Base-by-base conservation (phyloP, 768 basidiomycete species). In the Candolleomyces aberdarensis region DNA sequence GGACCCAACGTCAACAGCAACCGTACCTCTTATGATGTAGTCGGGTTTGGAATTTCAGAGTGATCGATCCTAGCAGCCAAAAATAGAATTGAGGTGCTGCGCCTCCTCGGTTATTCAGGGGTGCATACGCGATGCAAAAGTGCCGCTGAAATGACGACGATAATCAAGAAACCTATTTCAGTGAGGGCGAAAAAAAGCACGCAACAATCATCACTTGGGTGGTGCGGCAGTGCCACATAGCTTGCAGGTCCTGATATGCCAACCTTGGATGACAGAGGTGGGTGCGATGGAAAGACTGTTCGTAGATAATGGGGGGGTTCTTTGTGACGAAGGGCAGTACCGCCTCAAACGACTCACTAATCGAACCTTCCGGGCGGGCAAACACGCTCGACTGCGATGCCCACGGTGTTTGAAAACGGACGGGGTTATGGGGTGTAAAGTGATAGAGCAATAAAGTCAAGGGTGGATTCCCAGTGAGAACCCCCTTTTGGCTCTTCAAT, bases 361-460 rank as follows among this genome's bases (percentile, higher is more conserved):
- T 76, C 0, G 93, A 85, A 5, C 69, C 78, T n/a, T 80, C 77
- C 0, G 95, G 94, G 39, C 0, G 95, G 94, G 39, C 96, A 80
- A 22, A 88, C 85, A 15, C 93, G 85, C 72, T 99, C 96, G 36
- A 96, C 77, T 19, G 98, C 96, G 17, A 98, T 79, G 1, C 96
- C 96, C 53, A 97, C 87, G 0, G 96, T 98, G 72, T 98, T 80
- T 1, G 87, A 66, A 89, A 96, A 19, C 96, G 85, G 31, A 96
- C 89, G 6, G 96, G 96, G 68, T 96, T 97, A 74, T 99, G 96
- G 0, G 96, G 96, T 0, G 93, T 97, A 3, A 36, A 47, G n/a
- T 8, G 20, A 10, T 8, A 22, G 4, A 47, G 46, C 46, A 17
- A 17, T 1, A 17, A 14, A 47, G 14, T 47, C 15, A 14, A 47